Evolutionary conservation across 1,284 basidiomycete genomes (phyloP), one percentile per base, ranked within the genome.

Genomic region (Dichomitus squalens): DNA sequence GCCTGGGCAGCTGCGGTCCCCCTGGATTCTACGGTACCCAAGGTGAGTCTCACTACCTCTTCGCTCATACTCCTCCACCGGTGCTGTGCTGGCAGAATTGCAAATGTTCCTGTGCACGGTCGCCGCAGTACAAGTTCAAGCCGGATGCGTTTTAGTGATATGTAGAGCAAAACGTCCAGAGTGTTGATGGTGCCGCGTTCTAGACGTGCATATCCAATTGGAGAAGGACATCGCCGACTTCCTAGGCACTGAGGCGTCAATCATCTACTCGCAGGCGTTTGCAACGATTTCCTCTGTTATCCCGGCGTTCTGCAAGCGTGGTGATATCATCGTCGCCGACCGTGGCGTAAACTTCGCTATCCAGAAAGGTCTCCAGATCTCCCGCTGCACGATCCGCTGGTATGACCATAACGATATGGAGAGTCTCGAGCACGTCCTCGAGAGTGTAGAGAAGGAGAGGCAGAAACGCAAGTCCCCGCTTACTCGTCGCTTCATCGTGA

Each of bases 311-410:
- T 94, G 92, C 78, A 99, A 99, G 73, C 89, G 97, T 63, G 96
- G 96, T 3, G 97, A 99, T 69, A 88, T 98, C 67, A 96, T 99
- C 69, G 92, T 99, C n/a, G 96, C 95, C 3, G 97, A 99, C 73
- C 87, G 94, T 29, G 88, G 90, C 39, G 90, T 96, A 67, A 97
- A 93, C 75, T 96, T 98, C 75, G 88, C 94, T 21, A 94, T 98
- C 61, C 95, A 98, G 74, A 97, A 96, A 73, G 97, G 96, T n/a
- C 87, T 99, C 31, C 92, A 98, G 73, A 94, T 98, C 61, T 95
- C 92, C 33, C 90, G 97, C 49, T 95, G 90, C 20, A 96, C 91
- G 1, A 86, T 98, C 48, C 86, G 91, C 43, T 99, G 95, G 95
- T 99, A 88, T 72, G 95, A 98, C 64, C 96, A 99, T 74, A 96